A percentile compares a stretch with the other conserved stretches of the same genome.
phyloP scores from a whole-genome alignment of 1,284 basidiomycete genomes.

The Rhodotorula sp. region DNA sequence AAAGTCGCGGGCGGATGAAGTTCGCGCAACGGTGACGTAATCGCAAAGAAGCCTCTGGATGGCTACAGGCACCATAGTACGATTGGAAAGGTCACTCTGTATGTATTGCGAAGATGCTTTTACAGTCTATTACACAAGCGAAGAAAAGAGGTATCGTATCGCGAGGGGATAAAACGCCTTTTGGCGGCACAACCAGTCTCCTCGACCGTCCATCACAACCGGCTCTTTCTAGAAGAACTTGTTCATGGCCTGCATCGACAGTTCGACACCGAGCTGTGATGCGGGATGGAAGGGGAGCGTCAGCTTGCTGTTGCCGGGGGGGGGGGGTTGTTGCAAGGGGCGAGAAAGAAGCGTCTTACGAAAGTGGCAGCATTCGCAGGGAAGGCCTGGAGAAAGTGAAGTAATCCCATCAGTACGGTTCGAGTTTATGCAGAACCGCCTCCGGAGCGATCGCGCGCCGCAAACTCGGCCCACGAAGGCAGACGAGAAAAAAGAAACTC shows the following conservation, averaged over 20 bases:
- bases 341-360: conserved; percentile 55
- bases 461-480: not conserved
- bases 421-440: not conserved
- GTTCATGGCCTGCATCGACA: conserved; percentile 70
- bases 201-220: not conserved
- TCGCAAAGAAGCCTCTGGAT: too few species aligned
- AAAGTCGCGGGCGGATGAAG: too few species aligned
- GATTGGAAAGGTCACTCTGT: too few species aligned
- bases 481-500: not conserved
- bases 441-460: too few species aligned
- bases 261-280: conserved; percentile 72
- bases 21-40: too few species aligned
- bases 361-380: conserved; percentile 93
- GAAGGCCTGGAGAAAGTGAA: conserved; percentile 56
- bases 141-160: too few species aligned
- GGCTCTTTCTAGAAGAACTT: conserved; percentile 30
- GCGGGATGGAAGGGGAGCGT: conserved; percentile 8
- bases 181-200: not conserved
- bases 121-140: too few species aligned
- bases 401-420: not conserved
- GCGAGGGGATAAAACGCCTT: too few species aligned
- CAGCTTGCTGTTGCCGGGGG: not conserved
- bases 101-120: too few species aligned
- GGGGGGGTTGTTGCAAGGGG: not conserved
- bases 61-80: too few species aligned